Conservation (phyloP, 23 red algal species). For the Agarophyton chilense region DNA sequence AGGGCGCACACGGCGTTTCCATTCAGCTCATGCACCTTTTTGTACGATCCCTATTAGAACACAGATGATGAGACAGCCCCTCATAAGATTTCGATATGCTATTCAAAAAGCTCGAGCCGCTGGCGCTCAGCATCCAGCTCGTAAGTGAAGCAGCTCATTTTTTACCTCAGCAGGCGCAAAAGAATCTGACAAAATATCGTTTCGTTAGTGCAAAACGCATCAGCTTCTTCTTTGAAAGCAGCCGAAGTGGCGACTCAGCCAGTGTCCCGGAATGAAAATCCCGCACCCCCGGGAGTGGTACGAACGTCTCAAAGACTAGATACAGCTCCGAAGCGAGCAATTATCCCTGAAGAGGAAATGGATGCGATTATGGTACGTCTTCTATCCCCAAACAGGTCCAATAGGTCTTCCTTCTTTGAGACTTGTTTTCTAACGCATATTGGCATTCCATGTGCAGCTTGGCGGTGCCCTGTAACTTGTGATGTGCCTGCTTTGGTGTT, state of each 20-base stretch:
- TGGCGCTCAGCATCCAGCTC: conserved; percentile 14
- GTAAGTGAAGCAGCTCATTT: neutral
- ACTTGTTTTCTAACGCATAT: neutral
- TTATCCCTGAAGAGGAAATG: conserved; percentile 55
- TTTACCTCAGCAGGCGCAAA: neutral
- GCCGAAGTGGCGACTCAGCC: neutral
- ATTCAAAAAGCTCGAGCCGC: conserved; percentile 58
- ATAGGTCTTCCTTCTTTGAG: neutral
- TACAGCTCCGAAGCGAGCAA: conserved; percentile 18
- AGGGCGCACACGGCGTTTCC: neutral
- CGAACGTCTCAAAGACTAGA: conserved; percentile 38
- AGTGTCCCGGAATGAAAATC: neutral
- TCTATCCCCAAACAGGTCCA: too few relatives aligned
- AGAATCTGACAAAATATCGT: neutral
- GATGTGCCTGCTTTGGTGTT: neutral
- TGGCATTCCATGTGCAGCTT: neutral
- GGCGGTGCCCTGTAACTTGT: conserved; percentile 22
- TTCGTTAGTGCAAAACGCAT: neutral
- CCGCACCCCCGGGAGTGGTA: conserved; percentile 20
- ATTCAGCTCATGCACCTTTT: neutral
- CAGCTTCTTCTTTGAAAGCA: neutral
- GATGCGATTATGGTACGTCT: conserved; percentile 51
- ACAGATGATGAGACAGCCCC: conserved; percentile 45
- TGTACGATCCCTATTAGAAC: neutral
- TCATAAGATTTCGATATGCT: conserved; percentile 67